phyloP scores from a whole-genome alignment of 345 rosid species.

The Gossypium anomalum region DNA sequence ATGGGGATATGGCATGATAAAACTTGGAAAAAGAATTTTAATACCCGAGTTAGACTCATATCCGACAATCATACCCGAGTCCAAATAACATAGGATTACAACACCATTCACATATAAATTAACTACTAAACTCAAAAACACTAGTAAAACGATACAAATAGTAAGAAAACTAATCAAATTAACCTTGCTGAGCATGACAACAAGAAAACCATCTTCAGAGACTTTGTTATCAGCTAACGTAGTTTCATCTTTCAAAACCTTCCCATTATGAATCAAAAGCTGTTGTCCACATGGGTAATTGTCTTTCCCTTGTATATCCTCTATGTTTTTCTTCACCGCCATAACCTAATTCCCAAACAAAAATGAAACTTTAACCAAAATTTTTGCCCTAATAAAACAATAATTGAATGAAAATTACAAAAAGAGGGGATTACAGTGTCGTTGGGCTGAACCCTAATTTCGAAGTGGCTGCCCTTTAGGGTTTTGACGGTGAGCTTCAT shows the following conservation, averaged over 20 bases:
- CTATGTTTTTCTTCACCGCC: conserved; percentile 98
- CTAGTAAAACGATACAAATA: not conserved
- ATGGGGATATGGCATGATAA: no score
- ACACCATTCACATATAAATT: not conserved
- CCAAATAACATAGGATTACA: no score
- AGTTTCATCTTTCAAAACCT: conserved; percentile 96
- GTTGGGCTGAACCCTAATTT: conserved; percentile 84
- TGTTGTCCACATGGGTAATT: conserved; percentile 96
- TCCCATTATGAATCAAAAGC: conserved; percentile 89
- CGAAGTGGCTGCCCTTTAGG: conserved; percentile 93
- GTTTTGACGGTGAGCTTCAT: conserved; percentile 99
- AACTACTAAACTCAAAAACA: not conserved
- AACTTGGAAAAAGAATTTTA: no score
- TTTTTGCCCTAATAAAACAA: not conserved
- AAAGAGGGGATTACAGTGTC: conserved; percentile 60
- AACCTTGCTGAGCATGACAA: conserved; percentile 99
- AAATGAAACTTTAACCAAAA: not conserved
- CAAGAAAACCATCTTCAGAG: conserved; percentile 91
- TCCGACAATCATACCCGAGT: no score
- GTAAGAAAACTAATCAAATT: not conserved
- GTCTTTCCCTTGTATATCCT: conserved; percentile 90
- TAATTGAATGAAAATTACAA: not conserved
- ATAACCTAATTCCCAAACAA: conserved; percentile 43
- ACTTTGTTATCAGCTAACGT: conserved; percentile 77
- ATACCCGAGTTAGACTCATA: no score